Evolutionary conservation across 1,284 basidiomycete genomes (phyloP), one percentile per base, ranked within the genome.

Genomic region (Ceratobasidium theobromae): DNA sequence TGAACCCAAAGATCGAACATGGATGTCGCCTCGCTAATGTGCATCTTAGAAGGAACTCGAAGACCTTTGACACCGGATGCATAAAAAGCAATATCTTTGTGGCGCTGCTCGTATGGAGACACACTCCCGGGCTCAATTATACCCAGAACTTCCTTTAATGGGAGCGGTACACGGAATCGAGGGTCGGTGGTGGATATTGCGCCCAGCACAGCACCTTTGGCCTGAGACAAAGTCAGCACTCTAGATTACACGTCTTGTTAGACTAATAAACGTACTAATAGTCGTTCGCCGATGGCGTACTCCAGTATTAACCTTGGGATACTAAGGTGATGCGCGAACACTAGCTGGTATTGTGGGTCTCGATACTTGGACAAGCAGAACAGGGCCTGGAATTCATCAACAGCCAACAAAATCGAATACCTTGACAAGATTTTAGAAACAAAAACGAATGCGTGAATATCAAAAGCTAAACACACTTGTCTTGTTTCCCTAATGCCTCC

Each of bases 301-400:
- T 94, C 90, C 49, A 96, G 79, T 33, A 93, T 77, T 25, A 92
- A 74, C 8, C 93, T 83, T 0, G 95, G 92, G 21, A 93, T 77
- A 8, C 89, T 88, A 2, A 98, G 81, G 73, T 96, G 88, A 73
- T 89, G 93, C 0, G 91, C 77, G 70, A 89, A 85, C 65, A 98
- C 84, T 4, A 78, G 72, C 9, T 81, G 78, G 75, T 87, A 95
- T 62, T 89, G 86, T 1, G 92, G 89, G 67, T 93, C 87, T 43
- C 87, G 84, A 79, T 97, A 98, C 18, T 79, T 75, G 0, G 88
- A 84, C 52, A 81, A 82, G 72, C 83, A 79, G 75, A 92, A 95
- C 33, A 97, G 78, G 0, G 89, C 82, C 74, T 97, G 94, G 72
- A 89, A 85, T 71, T 95, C 92, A 73, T 98, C 95, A 0, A 97